phyloP scores from a whole-genome alignment of 2,329 filamentous ascomycete genomes.

The Colletotrichum sansevieriae region DNA sequence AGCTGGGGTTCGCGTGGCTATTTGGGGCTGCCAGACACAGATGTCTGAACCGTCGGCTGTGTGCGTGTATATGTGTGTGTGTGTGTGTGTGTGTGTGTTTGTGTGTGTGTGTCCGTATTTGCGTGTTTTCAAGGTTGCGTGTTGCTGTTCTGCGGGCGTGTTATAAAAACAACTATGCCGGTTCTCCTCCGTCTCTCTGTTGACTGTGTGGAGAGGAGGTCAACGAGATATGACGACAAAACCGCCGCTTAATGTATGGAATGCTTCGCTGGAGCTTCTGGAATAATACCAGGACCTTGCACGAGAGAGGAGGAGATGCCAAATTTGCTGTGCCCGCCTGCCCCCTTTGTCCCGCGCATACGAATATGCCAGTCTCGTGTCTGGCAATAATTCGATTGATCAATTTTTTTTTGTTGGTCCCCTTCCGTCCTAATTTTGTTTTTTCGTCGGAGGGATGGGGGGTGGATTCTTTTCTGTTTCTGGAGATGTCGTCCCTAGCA shows the following conservation, averaged over 20 bases:
- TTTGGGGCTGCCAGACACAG: background rate
- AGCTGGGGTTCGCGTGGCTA: background rate
- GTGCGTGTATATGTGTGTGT: background rate
- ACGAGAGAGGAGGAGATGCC: background rate
- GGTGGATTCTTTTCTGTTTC: conserved; percentile 20
- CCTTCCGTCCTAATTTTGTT: background rate
- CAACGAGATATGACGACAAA: conserved; percentile 3
- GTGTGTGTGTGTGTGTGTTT: conserved; percentile 3
- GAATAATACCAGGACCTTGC: background rate
- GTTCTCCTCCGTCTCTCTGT: too few species aligned
- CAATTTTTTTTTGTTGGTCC: background rate
- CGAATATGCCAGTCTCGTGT: background rate
- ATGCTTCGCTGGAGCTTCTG: background rate
- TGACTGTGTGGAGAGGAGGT: background rate
- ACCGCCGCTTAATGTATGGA: conserved; percentile 10
- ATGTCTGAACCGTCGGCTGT: background rate
- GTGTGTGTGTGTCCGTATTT: background rate
- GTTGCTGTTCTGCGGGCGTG: too few species aligned
- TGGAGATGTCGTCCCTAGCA: conserved; percentile 28
- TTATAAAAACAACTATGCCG: too few species aligned
- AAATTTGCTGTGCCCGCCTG: conserved; percentile 10
- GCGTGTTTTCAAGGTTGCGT: background rate
- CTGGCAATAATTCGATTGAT: conserved; percentile 15
- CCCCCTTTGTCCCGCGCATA: conserved; percentile 11
- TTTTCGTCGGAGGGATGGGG: background rate